Base-by-base conservation (phyloP, 225 moss, liverwort and hornwort genomes). In the Ulota crispa region DNA sequence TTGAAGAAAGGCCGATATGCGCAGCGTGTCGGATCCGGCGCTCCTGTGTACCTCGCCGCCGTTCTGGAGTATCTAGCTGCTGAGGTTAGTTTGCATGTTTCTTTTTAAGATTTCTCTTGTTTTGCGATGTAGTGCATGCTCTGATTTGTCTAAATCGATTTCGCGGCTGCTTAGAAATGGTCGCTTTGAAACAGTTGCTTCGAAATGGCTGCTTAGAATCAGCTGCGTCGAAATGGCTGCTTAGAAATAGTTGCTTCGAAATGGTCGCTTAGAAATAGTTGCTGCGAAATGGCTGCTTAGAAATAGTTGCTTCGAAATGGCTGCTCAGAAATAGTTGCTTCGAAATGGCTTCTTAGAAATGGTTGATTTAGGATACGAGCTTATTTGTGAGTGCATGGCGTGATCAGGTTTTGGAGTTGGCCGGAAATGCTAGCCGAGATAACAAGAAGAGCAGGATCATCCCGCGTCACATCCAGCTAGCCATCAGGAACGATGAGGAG, bases 401-500 rank as follows among this genome's bases (percentile, higher is more conserved):
- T 34, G 7, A 23, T 0, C 76, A 92, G 90, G 92, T 92, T n/a
- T 64, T 92, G 19, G 92, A 90, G 80, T 82, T 92, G 78, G 92
- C 90, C 5, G 92, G 92, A 0, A 92, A 92, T 18, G 92, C 92
- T 0, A 90, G 92, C 72, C 41, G 92, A 5, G 92, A 92, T 23
- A 90, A 92, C 37, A 90, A 87, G 85, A 92, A 92, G 85, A 92
- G 88, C 9, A 78, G 90, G 16, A 92, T 92, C 21, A 92, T 89
- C 37, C 90, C 92, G 5, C 87, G 88, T 18, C 90, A 92, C 76
- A 92, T 92, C 8, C 90, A 90, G 74, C 65, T 92, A 1, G 92
- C 90, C 0, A 92, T 92, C 43, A 75, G 90, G 64, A 92, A 92
- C 37, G 90, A 92, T 30, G 92, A 92, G 77, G 92, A 92, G 90